Evolutionary conservation across 352 stramenopile genomes (phyloP), one percentile per base, ranked within the genome.

Genomic region (Phytophthora hibernalis): DNA sequence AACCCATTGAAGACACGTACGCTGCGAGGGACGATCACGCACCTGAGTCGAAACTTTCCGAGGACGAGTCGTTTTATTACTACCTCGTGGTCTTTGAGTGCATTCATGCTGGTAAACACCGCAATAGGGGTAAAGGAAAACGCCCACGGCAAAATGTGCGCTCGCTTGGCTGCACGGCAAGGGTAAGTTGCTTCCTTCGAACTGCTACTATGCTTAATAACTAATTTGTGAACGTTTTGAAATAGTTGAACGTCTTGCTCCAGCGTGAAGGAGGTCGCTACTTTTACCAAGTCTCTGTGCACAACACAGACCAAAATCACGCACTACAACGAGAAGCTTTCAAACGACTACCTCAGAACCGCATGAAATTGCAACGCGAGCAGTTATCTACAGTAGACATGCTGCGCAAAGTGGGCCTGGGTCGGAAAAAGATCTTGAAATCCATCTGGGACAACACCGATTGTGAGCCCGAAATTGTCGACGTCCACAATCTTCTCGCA

Each of bases 361-460:
- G 54, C 6, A 15, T 54, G 28, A 0, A n/a, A n/a, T n/a, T n/a
- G n/a, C n/a, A n/a, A n/a, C n/a, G n/a, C n/a, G n/a, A n/a, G n/a
- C n/a, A n/a, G n/a, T 20, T 62, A 3, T 18, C 20, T 6, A 53
- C 45, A 3, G 31, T 54, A 5, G 15, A 54, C 16, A 54, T 47
- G 55, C 44, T 47, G 12, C 10, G 21, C 2, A 49, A 59, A 40
- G 52, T 33, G 8, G 38, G 40, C 5, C 10, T 44, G 6, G 21
- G 26, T 5, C 31, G 55, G n/a, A 49, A 54, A 15, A 54, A 48
- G 11, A 63, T 54, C 31, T 16, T 63, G 1, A 35, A 42, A 21
- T 63, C 31, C 12, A 55, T 54, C 2, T 54, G 30, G 43, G 20
- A 63, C 2, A 40, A 55, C 16, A 54, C 21, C 6, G n/a, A 37